phyloP scores from a whole-genome alignment of 371 early-diverging fungal genomes.

The Thermomucor indicae-seudaticae region DNA sequence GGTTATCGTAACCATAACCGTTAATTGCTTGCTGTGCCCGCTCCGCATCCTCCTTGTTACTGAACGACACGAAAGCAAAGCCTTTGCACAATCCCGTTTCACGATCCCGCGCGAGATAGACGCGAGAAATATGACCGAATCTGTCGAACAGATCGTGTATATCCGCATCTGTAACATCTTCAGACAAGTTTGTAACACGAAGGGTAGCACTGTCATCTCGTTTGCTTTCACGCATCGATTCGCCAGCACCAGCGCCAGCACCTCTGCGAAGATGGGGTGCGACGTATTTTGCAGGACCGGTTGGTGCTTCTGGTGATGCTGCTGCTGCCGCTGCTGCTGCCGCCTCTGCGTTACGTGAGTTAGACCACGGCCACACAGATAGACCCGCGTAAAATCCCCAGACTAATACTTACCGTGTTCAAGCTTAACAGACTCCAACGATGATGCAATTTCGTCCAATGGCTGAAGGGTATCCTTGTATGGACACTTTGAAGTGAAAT shows the following conservation, averaged over 20 bases:
- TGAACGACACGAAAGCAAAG: conserved; percentile 93
- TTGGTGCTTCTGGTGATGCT: conserved; percentile 26
- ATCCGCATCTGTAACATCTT: conserved; percentile 87
- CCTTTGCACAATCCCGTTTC: conserved; percentile 89
- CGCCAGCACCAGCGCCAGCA: conserved; percentile 51
- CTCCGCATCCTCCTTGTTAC: conserved; percentile 76
- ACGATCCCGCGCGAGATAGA: conserved; percentile 84
- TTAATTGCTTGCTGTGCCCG: conserved; percentile 81
- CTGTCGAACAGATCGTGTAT: conserved; percentile 84
- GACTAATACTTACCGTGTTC: conserved; percentile 12
- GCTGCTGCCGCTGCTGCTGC: conserved; percentile 18
- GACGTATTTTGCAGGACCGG: conserved; percentile 67
- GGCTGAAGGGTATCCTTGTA: conserved; percentile 92
- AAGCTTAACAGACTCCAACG: conserved; percentile 41
- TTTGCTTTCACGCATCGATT: conserved; percentile 51
- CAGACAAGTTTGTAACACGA: conserved; percentile 95
- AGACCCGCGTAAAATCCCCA: background rate
- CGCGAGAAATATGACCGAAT: conserved; percentile 78
- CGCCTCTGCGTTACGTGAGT: no score
- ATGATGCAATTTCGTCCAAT: conserved; percentile 52
- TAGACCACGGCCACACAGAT: no score
- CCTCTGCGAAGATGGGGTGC: conserved; percentile 78
- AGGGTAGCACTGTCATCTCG: conserved; percentile 86
- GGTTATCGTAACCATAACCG: conserved; percentile 91
- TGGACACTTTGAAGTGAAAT: conserved; percentile 96